These are phyloP conservation scores for Elsinoe perseae DNA, from an alignment of 2,329 filamentous ascomycete genomes.

Conservation along the genomic window DNA sequence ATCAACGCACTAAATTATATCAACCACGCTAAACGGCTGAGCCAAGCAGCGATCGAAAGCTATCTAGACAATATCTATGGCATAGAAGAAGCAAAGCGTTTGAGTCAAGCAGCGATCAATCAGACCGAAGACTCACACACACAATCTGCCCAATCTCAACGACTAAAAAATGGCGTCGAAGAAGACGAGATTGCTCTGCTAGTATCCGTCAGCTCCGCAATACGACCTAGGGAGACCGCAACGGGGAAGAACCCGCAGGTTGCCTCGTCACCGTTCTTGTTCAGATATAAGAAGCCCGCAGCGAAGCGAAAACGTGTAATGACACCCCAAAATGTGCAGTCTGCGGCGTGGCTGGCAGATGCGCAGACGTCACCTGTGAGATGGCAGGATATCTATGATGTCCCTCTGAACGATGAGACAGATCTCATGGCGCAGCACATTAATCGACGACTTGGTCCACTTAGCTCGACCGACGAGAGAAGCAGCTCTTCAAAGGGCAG, in stretches of 20 bases:
- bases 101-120: constrained; percentile 6
- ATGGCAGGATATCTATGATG: not conserved
- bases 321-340: not conserved
- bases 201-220: not conserved
- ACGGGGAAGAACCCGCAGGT: not conserved
- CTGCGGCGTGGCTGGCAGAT: no score
- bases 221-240: not conserved
- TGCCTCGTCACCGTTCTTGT: constrained; percentile 7
- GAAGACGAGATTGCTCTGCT: not conserved
- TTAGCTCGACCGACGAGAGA: not conserved
- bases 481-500: not conserved
- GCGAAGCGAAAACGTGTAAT: not conserved
- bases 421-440: not conserved
- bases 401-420: not conserved
- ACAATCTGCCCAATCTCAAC: not conserved
- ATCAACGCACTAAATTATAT: not conserved
- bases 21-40: not conserved
- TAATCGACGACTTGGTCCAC: not conserved
- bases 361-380: no score
- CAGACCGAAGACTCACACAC: not conserved
- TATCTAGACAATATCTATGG: not conserved
- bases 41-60: not conserved
- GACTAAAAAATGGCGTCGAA: not conserved
- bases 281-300: constrained; percentile 1
- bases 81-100: constrained; percentile 10